Evolutionary conservation across 2,329 filamentous ascomycete species (phyloP), one percentile per base, ranked within the genome.

Genomic region (Fusarium hostae): DNA sequence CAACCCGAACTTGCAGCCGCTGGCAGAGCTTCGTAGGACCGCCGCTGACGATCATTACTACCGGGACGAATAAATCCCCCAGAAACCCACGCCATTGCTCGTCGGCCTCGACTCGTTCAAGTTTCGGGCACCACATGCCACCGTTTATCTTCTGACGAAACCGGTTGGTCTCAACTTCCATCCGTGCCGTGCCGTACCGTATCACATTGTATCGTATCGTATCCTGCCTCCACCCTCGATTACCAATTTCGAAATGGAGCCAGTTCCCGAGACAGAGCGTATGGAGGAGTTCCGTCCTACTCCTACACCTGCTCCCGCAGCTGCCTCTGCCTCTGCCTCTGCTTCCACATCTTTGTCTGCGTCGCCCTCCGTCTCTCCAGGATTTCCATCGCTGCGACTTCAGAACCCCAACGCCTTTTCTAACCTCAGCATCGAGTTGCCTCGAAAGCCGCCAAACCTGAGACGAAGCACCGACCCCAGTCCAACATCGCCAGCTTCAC

Each of bases 221-320:
- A 56, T 66, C 48, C 43, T 64, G 41, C 59, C 59, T 62, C 68
- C 64, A 67, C 54, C 22, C 43, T 41, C 62, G 66, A 69, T 66
- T 63, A 68, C 59, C 72, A 68, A 74, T 65, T 63, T 68, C 79
- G 80, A 75, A 74, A 91, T 91, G 89, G 89, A 91, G 81, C 88
- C 89, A 64, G 89, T 91, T 76, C 89, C 89, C 73, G 89, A 91
- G 83, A 90, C 89, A 54, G 88, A 91, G 83, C 85, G 88, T 71
- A 89, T 91, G 86, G 89, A 91, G 84, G 88, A 88, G 79, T 91
- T 91, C 78, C 86, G 85, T 68, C 81, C 88, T 59, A 86, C 87
- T 57, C 88, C 88, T 71, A 82, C 89, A 41, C 87, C 88, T 72
- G 82, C 89, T 43, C 86, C 88, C 26, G 82, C 89, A 44, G 86